Percentiles rank a stretch among this genome's conserved stretches.
These are phyloP conservation scores for Hyaloscypha variabilis DNA, from an alignment of 495 filamentous ascomycete species.

Conservation along the genomic window DNA sequence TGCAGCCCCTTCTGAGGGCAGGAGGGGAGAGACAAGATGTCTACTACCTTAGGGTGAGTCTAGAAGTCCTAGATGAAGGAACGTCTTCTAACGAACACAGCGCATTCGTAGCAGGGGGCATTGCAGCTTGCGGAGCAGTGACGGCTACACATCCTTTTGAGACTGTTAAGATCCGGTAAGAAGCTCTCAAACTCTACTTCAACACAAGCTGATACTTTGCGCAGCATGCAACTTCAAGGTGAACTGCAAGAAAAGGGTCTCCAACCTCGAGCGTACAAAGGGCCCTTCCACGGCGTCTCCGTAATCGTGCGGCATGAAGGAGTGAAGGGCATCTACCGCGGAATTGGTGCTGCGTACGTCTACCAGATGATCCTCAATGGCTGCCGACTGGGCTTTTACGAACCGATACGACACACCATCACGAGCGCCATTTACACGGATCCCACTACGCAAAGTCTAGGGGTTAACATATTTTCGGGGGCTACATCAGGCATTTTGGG, in stretches of 20 bases:
- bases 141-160: conserved; percentile 98
- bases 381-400: conserved; percentile 96
- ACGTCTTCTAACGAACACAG: conserved; percentile 34
- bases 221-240: conserved; percentile 91
- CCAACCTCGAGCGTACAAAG: conserved; percentile 83
- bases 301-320: conserved; percentile 95
- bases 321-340: conserved; percentile 80
- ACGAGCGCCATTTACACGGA: conserved; percentile 71
- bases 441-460: conserved; percentile 73
- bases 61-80: neutral
- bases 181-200: conserved; percentile 7
- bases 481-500: conserved; percentile 87
- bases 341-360: conserved; percentile 90
- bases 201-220: conserved; percentile 13
- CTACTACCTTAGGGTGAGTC: conserved; percentile 34
- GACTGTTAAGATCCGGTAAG: conserved; percentile 95
- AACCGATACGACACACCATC: conserved; percentile 76
- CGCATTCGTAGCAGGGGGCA: conserved; percentile 89
- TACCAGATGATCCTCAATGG: conserved; percentile 98
- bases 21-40: conserved; percentile 28
- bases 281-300: conserved; percentile 88
- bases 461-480: conserved; percentile 90
- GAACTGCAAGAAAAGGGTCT: conserved; percentile 87
- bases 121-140: conserved; percentile 95
- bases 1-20: conserved; percentile 23